Conservation (phyloP, 768 basidiomycete species). For the Cystofilobasidium capitatum region DNA sequence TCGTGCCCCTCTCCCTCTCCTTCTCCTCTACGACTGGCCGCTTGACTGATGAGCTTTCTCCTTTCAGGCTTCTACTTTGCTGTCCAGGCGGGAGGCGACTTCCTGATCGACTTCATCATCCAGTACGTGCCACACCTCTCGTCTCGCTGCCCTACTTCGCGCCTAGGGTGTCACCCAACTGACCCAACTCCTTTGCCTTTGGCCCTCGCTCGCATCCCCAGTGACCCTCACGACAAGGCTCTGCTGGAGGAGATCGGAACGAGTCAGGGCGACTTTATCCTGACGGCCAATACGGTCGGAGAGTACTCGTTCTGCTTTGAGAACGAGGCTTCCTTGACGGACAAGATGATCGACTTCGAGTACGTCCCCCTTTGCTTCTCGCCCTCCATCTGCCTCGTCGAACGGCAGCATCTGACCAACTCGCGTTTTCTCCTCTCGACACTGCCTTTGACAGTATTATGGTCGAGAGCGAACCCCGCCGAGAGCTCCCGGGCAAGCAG, state of each 20-base stretch:
- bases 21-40: not conserved
- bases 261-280: conserved; percentile 90
- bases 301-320: conserved; percentile 49
- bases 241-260: conserved; percentile 80
- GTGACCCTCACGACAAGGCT: conserved; percentile 78
- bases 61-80: conserved; percentile 83
- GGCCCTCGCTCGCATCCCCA: conserved; percentile 43
- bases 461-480: conserved; percentile 89
- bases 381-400: not conserved
- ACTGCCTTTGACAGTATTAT: conserved; percentile 67
- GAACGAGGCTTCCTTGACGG: conserved; percentile 90
- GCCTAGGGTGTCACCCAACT: not conserved
- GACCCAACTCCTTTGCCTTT: not conserved
- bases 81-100: conserved; percentile 36
- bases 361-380: conserved; percentile 38
- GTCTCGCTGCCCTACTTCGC: not conserved
- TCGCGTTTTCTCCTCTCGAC: not conserved
- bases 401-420: no score
- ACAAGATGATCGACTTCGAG: conserved; percentile 59
- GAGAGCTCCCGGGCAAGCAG: conserved; percentile 77
- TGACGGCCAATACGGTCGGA: conserved; percentile 75
- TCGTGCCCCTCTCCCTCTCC: not conserved
- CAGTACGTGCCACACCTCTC: not conserved
- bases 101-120: conserved; percentile 25
- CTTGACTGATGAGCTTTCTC: not conserved